Percentiles rank a stretch among this genome's conserved stretches.
Conservation (phyloP, 345 rosid species). For the Hypericum perforatum region DNA sequence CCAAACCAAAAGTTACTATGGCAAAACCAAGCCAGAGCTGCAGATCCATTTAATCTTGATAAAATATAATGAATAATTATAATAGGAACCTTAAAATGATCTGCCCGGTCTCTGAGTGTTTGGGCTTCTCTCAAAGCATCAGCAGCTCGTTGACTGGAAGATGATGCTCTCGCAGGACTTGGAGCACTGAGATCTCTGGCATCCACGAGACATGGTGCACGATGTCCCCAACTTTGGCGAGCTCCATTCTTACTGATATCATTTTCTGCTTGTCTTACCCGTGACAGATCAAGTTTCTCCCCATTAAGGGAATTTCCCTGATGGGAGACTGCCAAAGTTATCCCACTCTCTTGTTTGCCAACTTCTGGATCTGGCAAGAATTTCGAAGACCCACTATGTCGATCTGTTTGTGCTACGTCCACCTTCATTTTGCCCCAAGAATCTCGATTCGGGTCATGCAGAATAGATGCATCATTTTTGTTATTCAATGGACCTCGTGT, state of each 20-base stretch:
- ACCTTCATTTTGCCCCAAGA: conserved; percentile 15
- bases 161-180: conserved; percentile 25
- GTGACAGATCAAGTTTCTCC: conserved; percentile 18
- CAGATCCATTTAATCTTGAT: conserved; percentile 10
- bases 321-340: conserved; percentile 12
- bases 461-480: conserved; percentile 9
- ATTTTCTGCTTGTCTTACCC: conserved; percentile 21
- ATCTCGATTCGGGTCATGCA: conserved; percentile 17
- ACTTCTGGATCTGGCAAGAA: conserved; percentile 13
- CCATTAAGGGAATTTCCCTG: conserved; percentile 9
- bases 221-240: conserved; percentile 13
- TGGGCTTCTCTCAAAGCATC: conserved; percentile 49
- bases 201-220: conserved; percentile 12
- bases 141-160: conserved; percentile 30
- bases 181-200: conserved; percentile 20
- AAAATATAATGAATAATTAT: neutral
- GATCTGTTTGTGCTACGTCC: conserved; percentile 15
- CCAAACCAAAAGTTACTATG: conserved; percentile 17
- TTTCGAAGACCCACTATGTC: conserved; percentile 10
- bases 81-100: conserved; percentile 46
- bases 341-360: conserved; percentile 12
- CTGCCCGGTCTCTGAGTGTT: conserved; percentile 40
- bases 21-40: conserved; percentile 10
- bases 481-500: conserved; percentile 8
- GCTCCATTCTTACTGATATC: conserved; percentile 23